Conservation (phyloP, 495 filamentous ascomycete species). For the Thozetella sp. region DNA sequence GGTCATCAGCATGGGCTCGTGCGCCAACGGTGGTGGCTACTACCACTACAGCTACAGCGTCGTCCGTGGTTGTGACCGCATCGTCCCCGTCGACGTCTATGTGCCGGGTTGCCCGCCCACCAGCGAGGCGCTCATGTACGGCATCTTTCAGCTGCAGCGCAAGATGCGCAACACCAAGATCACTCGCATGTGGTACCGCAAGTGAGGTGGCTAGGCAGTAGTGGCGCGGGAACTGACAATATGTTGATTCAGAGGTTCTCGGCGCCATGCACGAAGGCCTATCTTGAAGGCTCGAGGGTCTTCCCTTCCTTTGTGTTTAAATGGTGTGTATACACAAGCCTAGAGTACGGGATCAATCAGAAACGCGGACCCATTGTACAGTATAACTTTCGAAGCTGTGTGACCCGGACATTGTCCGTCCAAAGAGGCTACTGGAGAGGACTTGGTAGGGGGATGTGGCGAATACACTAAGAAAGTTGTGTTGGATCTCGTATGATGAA, state of each 20-base stretch:
- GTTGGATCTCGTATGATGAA: too few species aligned
- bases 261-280: too few species aligned
- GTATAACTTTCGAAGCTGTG: background rate
- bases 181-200: constrained; percentile 60
- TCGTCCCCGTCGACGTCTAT: constrained; percentile 92
- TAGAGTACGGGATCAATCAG: background rate
- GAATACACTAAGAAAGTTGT: too few species aligned
- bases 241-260: background rate
- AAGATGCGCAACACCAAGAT: constrained; percentile 84
- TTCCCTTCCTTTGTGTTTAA: constrained; percentile 2
- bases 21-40: constrained; percentile 92
- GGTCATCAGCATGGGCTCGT: constrained; percentile 91
- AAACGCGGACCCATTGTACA: constrained; percentile 11
- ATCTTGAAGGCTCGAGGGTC: background rate
- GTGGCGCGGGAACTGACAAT: background rate
- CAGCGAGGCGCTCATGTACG: constrained; percentile 85
- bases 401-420: background rate
- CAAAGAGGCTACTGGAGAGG: too few species aligned
- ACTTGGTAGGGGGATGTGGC: too few species aligned
- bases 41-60: constrained; percentile 95
- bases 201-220: constrained; percentile 16
- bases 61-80: constrained; percentile 82
- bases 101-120: constrained; percentile 93
- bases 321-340: constrained; percentile 12
- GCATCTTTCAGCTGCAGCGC: constrained; percentile 83